Evolutionary conservation across 2,329 filamentous ascomycete species (phyloP).

Genomic region (Ophiostoma fasciatum): DNA sequence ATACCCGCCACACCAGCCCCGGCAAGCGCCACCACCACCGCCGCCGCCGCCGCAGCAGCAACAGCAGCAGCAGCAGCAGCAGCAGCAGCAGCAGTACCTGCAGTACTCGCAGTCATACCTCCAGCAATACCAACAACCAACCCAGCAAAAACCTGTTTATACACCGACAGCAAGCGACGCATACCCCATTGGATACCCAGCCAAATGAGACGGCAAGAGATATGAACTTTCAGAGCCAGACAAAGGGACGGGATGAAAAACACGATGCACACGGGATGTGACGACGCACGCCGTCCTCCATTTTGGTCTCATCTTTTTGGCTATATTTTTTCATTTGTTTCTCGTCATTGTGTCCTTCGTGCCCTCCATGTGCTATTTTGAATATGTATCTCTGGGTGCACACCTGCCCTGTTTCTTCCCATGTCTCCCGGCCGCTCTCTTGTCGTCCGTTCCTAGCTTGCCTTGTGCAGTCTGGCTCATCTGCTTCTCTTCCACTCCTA

Average conservation of each 20-base stretch:
- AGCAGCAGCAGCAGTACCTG: not conserved
- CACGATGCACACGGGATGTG: conserved; percentile 2
- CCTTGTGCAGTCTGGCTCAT: not conserved
- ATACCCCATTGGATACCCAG: conserved; percentile 16
- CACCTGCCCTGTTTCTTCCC: not conserved
- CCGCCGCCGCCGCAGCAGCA: not conserved
- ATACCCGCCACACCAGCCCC: not conserved
- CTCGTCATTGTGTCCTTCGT: not conserved
- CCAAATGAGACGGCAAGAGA: conserved; percentile 10
- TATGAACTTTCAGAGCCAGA: not conserved
- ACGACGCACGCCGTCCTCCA: not conserved
- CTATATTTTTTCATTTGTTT: not conserved
- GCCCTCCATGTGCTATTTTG: too few species aligned
- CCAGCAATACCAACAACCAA: conserved; percentile 4
- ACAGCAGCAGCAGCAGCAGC: not conserved
- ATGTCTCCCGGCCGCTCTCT: not conserved
- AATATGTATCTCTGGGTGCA: not conserved
- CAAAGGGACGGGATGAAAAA: conserved; percentile 1
- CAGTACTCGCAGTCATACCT: not conserved
- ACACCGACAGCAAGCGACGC: conserved; percentile 7
- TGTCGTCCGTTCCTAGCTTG: not conserved
- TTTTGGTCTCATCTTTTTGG: not conserved
- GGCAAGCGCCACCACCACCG: not conserved
- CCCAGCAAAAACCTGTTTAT: conserved; percentile 5
- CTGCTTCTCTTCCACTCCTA: not conserved